A percentile compares a stretch with the other conserved stretches of the same genome.
phyloP scores from a whole-genome alignment of 2,329 filamentous ascomycete species.

The Ascochyta clinopodiicola region DNA sequence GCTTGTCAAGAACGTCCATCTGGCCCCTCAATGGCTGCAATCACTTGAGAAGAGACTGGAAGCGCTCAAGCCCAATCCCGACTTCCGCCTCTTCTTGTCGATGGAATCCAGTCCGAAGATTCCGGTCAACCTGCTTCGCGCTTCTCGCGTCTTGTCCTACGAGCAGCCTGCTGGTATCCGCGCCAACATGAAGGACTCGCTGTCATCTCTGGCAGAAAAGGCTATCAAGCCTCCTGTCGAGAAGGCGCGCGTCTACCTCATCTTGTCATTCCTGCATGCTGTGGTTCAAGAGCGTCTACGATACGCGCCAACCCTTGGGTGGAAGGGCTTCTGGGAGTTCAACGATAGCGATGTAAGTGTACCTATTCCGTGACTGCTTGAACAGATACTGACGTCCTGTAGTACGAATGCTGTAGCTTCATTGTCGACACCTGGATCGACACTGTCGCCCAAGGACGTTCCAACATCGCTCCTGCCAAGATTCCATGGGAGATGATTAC shows the following conservation, averaged over 20 bases:
- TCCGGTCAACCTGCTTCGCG: slow-evolving; percentile 91
- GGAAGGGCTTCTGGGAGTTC: slow-evolving; percentile 99
- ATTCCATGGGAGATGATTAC: slow-evolving; percentile 97
- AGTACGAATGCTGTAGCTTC: slow-evolving; percentile 97
- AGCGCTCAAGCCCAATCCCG: slow-evolving; percentile 87
- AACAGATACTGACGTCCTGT: slow-evolving; percentile 40
- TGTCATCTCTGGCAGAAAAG: slow-evolving; percentile 79
- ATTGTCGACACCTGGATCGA: slow-evolving; percentile 97
- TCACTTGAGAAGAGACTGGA: slow-evolving; percentile 97
- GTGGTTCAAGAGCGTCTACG: slow-evolving; percentile 93
- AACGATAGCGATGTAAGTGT: slow-evolving; percentile 95
- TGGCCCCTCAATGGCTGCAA: slow-evolving; percentile 94
- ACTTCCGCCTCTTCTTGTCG: slow-evolving; percentile 94
- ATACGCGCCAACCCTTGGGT: slow-evolving; percentile 91
- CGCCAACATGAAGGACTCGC: slow-evolving; percentile 98
- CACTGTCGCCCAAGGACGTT: slow-evolving; percentile 78
- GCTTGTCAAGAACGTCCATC: slow-evolving; percentile 97
- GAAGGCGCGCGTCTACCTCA: slow-evolving; percentile 84
- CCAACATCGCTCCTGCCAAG: slow-evolving; percentile 90
- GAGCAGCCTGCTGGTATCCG: slow-evolving; percentile 96
- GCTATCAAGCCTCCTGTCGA: slow-evolving; percentile 86
- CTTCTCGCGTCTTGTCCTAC: slow-evolving; percentile 94
- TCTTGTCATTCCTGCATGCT: slow-evolving; percentile 93
- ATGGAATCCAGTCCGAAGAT: slow-evolving; percentile 99
- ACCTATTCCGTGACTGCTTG: neutral